These are phyloP conservation scores for Talaromyces proteolyticus DNA, from an alignment of 495 filamentous ascomycete species.

Conservation along the genomic window DNA sequence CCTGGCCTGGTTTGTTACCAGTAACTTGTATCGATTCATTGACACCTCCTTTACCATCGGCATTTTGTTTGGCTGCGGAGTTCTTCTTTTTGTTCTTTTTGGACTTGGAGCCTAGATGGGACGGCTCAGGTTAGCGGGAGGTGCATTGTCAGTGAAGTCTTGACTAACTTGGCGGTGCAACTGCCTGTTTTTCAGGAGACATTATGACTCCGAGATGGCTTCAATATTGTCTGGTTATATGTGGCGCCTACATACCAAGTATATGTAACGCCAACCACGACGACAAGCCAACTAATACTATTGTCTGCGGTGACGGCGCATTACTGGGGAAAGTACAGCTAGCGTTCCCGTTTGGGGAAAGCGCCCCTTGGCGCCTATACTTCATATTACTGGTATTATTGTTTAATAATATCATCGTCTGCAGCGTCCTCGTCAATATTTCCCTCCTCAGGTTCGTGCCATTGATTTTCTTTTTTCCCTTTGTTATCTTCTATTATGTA, in stretches of 20 bases:
- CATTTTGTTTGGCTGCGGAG: constrained; percentile 35
- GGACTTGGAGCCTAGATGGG: constrained; percentile 46
- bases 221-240: not conserved
- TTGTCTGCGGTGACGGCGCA: no score
- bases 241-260: not conserved
- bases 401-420: no score
- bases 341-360: no score
- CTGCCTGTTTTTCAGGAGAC: not conserved
- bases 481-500: no score
- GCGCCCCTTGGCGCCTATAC: no score
- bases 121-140: constrained; percentile 8
- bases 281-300: not conserved
- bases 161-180: not conserved
- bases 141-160: not conserved
- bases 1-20: constrained; percentile 21
- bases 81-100: constrained; percentile 73
- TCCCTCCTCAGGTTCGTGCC: no score
- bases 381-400: no score
- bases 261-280: not conserved
- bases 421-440: no score
- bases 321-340: no score
- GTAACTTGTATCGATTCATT: constrained; percentile 26
- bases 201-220: not conserved
- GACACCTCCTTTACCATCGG: constrained; percentile 20
- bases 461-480: no score